Evolutionary conservation across 352 stramenopile species (phyloP).

Genomic region (Phytophthora nicotianae): DNA sequence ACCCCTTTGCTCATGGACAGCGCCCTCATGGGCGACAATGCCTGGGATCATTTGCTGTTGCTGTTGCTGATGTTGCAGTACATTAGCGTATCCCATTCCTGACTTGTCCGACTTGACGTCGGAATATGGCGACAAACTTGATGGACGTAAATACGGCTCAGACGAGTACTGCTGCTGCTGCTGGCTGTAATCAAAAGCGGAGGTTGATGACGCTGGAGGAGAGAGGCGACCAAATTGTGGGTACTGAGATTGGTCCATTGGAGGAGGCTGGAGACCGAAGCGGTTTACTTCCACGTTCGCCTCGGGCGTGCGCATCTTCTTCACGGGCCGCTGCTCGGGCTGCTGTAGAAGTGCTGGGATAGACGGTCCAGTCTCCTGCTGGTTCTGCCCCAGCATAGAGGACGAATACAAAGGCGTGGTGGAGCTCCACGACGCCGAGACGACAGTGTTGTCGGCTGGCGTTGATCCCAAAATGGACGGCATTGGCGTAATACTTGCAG

Average conservation of each 20-base stretch:
- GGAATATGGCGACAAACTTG: constrained; percentile 27
- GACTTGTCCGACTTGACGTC: constrained; percentile 33
- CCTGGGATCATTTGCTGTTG: constrained; percentile 27
- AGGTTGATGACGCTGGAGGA: constrained; percentile 20
- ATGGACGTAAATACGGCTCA: constrained; percentile 30
- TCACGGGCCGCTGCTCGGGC: constrained; percentile 34
- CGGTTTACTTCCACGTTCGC: constrained; percentile 29
- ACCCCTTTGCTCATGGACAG: constrained; percentile 23
- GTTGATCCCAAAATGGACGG: constrained; percentile 25
- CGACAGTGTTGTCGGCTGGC: constrained; percentile 8
- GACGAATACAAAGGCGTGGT: constrained; percentile 31
- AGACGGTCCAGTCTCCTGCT: constrained; percentile 35
- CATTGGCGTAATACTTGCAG: constrained; percentile 47
- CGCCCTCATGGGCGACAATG: constrained; percentile 8
- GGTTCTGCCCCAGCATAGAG: constrained; percentile 22
- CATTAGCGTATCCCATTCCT: constrained; percentile 27
- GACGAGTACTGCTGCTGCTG: constrained; percentile 32
- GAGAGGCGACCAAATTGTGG: constrained; percentile 36
- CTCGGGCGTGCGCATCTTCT: constrained; percentile 64
- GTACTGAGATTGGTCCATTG: constrained; percentile 35
- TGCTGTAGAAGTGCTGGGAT: constrained; percentile 41
- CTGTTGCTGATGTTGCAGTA: constrained; percentile 31
- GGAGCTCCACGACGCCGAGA: constrained; percentile 31
- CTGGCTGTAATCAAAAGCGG: constrained; percentile 36
- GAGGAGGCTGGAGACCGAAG: constrained; percentile 25